Base-by-base conservation (phyloP, 768 basidiomycete genomes). In the Phylloporus sp. region DNA sequence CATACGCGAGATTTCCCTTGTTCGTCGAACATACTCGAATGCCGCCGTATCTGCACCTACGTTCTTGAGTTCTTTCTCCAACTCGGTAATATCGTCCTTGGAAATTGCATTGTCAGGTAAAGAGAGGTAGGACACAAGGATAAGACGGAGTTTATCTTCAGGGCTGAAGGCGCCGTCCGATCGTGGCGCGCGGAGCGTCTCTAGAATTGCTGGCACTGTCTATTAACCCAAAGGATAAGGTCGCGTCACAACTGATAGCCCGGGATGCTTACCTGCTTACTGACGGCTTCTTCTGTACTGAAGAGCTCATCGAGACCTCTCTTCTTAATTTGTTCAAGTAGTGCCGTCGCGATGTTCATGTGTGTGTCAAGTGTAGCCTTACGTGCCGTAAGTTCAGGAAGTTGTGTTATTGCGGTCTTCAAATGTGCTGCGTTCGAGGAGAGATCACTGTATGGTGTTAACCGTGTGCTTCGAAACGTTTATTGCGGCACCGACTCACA, bases 331-430 rank as follows among this genome's bases (percentile, higher is more conserved):
- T 97, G 86, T 66, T 95, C 93, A 26, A 99, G 74, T 10, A 99
- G 72, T 16, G 95, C 88, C 12, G 95, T 97, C 32, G 95, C 95
- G 50, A 99, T 95, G 71, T 98, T 97, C 95, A 99, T 98, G 67
- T 99, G 97, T 4, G 95, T 93, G 68, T 99, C 97, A 23, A 99
- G 80, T 1, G 91, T 95, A 28, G 93, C 91, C 63, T 99, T 99
- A 36, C 97, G 83, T 4, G 97, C 94, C 5, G 95, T 98, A 45
- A 99, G 75, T 66, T 98, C 97, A 2, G 97, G 97, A 18, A 99
- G 76, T 55, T 94, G 91, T 2, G 95, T 98, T 64, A 99, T 97
- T 8, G 97, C 97, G 0, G 93, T 92, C 73, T 97, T 98, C 45
- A 99, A 74, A 67, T 98, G 89, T 7, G 91, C 78, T 3, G 97